These are phyloP conservation scores for Auricularia cornea DNA, from an alignment of 768 basidiomycete genomes.

Conservation along the genomic window DNA sequence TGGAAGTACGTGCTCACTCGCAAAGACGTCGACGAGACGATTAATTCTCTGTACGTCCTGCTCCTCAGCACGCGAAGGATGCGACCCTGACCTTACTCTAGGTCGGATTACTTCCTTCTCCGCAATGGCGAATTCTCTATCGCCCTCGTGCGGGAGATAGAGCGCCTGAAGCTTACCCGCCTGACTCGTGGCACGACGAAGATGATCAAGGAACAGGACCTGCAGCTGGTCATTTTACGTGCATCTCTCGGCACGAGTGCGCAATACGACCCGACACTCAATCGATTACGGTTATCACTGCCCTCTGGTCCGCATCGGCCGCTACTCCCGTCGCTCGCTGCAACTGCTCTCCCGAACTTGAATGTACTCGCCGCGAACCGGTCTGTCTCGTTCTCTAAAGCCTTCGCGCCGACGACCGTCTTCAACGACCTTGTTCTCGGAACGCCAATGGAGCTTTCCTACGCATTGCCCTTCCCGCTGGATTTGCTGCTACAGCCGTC, in stretches of 20 bases:
- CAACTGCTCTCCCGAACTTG: constrained; percentile 3
- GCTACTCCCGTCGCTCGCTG: constrained; percentile 63
- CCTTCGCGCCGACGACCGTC: constrained; percentile 34
- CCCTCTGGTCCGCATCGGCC: constrained; percentile 78
- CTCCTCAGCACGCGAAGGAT: not conserved
- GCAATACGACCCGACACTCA: constrained; percentile 73
- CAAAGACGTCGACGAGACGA: constrained; percentile 73
- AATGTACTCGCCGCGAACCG: not conserved
- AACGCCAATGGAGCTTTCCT: constrained; percentile 61
- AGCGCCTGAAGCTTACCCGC: constrained; percentile 72
- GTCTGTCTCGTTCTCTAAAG: constrained; percentile 28
- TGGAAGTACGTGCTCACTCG: constrained; percentile 84
- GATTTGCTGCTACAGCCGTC: constrained; percentile 78
- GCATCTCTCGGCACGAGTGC: constrained; percentile 84
- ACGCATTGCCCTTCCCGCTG: constrained; percentile 75
- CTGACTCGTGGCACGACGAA: constrained; percentile 58
- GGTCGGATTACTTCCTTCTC: constrained; percentile 80
- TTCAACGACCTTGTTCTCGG: constrained; percentile 77
- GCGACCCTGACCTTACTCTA: constrained; percentile 25
- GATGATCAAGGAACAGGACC: constrained; percentile 85
- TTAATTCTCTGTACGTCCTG: constrained; percentile 67
- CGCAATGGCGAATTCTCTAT: constrained; percentile 84
- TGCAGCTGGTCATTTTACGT: constrained; percentile 78
- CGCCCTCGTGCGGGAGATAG: constrained; percentile 78
- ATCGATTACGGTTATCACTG: constrained; percentile 64